phyloP scores from a whole-genome alignment of 2,329 filamentous ascomycete genomes.

The Ophiocordyceps camponoti-floridani region DNA sequence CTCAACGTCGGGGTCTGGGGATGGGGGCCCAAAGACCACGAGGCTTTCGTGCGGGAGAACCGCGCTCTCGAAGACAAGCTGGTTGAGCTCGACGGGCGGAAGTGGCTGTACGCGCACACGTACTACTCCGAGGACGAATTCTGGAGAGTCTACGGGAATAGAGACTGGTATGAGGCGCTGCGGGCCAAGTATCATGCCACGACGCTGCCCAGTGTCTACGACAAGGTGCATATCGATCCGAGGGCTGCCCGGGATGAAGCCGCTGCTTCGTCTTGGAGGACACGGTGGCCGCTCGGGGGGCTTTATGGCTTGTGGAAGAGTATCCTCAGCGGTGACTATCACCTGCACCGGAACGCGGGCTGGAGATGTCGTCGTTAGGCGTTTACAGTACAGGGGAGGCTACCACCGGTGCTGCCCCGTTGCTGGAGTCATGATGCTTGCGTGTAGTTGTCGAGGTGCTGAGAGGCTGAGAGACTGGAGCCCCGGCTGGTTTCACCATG shows the following conservation, averaged over 20 bases:
- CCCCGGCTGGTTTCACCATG: too few relatives aligned
- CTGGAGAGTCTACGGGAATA: slow-evolving; percentile 43
- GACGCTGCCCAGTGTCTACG: slow-evolving; percentile 47
- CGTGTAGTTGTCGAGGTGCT: too few relatives aligned
- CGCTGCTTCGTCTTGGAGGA: slow-evolving; percentile 22
- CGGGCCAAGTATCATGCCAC: slow-evolving; percentile 43
- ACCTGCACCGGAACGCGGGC: slow-evolving; percentile 30
- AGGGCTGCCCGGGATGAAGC: slow-evolving; percentile 22
- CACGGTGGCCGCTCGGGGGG: slow-evolving; percentile 36
- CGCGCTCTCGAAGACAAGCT: slow-evolving; percentile 54
- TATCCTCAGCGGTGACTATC: slow-evolving; percentile 37
- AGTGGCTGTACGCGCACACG: slow-evolving; percentile 76
- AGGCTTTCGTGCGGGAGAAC: slow-evolving; percentile 51
- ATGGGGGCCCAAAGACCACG: slow-evolving; percentile 39
- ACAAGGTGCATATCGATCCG: slow-evolving; percentile 46
- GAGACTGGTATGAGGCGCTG: slow-evolving; percentile 41
- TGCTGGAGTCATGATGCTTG: too few relatives aligned
- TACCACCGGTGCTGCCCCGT: background rate
- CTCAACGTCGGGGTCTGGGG: slow-evolving; percentile 66
- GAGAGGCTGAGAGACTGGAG: too few relatives aligned
- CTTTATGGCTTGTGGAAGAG: slow-evolving; percentile 41
- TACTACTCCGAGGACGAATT: slow-evolving; percentile 64
- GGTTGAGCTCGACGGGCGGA: slow-evolving; percentile 52
- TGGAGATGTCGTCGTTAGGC: slow-evolving; percentile 26
- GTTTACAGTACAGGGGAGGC: background rate